Base-by-base conservation (phyloP, 225 moss, liverwort and hornwort genomes). In the Bryum argenteum region DNA sequence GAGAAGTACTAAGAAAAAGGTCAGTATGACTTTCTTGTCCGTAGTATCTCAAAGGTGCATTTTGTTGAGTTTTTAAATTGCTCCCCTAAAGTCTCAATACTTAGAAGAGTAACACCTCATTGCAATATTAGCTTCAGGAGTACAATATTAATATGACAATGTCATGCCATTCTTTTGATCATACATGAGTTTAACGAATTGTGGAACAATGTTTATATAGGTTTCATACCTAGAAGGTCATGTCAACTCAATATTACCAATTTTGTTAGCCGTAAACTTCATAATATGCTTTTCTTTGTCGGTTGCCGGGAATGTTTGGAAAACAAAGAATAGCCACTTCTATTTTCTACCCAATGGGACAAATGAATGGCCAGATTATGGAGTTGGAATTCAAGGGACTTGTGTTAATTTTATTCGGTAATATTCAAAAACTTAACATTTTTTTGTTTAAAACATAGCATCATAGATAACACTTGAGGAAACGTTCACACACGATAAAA, bases 191-290 rank as follows among this genome's bases (percentile, higher is more conserved):
- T 33, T 5, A 33, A 5, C 33, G 0, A 33, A 5, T 33, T 33
- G 33, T 3, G 0, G 7, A 33, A 33, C 33, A 33, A 33, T 6
- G 33, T 33, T 33, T 28, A 16, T 75, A 78, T 78, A 96, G 96
- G 67, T 90, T 9, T 93, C 96, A 14, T 72, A 77, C 44, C 77
- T 96, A 2, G 87, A 93, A 71, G 83, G 82, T 54, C 82, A 87
- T 73, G 75, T 84, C 69, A 91, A 90, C 71, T 76, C 77, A 2
- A 79, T 96, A 71, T 79, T 93, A 51, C 82, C 89, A 57, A 68
- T 88, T 51, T 81, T 93, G 58, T 82, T 96, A 21, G 26, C 84
- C 44, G 74, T 87, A 63, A 86, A 82, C 73, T 66, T 89, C 54
- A 64, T 89, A 21, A 24, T 89, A 0, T 93, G 89, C 78, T 57